phyloP scores from a whole-genome alignment of 1,139 yeast genomes.

The Suhomyces panamericanus region DNA sequence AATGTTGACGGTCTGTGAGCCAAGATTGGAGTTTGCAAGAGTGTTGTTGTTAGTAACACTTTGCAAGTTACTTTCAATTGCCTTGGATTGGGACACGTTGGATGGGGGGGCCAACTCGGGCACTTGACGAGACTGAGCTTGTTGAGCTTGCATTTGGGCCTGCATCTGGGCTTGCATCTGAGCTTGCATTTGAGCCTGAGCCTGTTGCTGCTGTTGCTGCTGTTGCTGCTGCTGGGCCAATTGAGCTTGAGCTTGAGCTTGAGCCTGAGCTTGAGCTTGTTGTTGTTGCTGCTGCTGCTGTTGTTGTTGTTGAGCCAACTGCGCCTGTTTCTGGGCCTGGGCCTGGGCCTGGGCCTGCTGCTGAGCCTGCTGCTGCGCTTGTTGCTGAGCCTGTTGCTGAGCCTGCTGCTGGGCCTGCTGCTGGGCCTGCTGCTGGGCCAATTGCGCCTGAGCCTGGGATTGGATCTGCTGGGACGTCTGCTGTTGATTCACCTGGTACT shows the following conservation, averaged over 20 bases:
- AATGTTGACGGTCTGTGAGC: constrained; percentile 10
- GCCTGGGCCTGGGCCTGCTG: constrained; percentile 18
- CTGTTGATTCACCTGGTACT: constrained; percentile 14
- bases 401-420: constrained; percentile 14
- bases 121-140: constrained; percentile 7
- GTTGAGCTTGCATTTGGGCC: constrained; percentile 9
- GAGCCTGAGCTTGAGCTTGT: constrained; percentile 1
- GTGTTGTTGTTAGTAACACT: constrained; percentile 15
- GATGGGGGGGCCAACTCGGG: constrained; percentile 11
- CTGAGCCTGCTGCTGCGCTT: constrained; percentile 16
- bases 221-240: constrained; percentile 12
- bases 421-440: constrained; percentile 16
- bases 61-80: constrained; percentile 5
- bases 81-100: background rate
- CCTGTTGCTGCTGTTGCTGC: constrained; percentile 5
- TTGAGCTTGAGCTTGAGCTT: constrained; percentile 10
- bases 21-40: constrained; percentile 14
- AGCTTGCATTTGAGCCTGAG: constrained; percentile 5
- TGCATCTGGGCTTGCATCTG: constrained; percentile 14
- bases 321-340: constrained; percentile 21
- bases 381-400: constrained; percentile 15
- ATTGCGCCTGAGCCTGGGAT: constrained; percentile 15
- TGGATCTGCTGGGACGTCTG: constrained; percentile 14
- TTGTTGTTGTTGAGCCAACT: constrained; percentile 14
- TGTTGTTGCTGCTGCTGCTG: constrained; percentile 15